A percentile compares a stretch with the other conserved stretches of the same genome.
Evolutionary conservation across 805 yeast genomes (phyloP).

Genomic region (Cyberlindnera galapagoensis): DNA sequence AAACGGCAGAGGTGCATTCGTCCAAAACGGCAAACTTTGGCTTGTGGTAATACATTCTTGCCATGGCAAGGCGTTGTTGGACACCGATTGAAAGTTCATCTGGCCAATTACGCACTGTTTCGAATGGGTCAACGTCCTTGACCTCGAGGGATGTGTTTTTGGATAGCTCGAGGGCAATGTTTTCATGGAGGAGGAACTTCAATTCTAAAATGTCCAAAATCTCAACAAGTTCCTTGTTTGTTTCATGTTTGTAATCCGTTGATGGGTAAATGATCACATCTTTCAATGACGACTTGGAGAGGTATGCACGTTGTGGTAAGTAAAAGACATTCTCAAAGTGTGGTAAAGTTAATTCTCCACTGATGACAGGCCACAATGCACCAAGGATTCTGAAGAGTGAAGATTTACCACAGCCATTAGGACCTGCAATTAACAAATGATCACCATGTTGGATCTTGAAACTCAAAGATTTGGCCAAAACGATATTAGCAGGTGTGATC

Average conservation of each 20-base stretch:
- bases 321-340: slow-evolving; percentile 66
- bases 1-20: slow-evolving; percentile 92
- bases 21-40: slow-evolving; percentile 94
- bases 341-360: slow-evolving; percentile 56
- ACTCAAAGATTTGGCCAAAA: slow-evolving; percentile 55
- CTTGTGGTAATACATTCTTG: slow-evolving; percentile 80
- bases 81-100: slow-evolving; percentile 87
- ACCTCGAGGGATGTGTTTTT: slow-evolving; percentile 24
- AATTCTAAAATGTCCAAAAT: slow-evolving; percentile 53
- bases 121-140: slow-evolving; percentile 43
- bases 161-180: slow-evolving; percentile 31
- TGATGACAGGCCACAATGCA: slow-evolving; percentile 83
- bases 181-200: slow-evolving; percentile 47
- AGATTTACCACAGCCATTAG: slow-evolving; percentile 94
- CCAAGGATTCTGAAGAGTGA: slow-evolving; percentile 87
- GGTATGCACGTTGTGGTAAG: slow-evolving; percentile 87
- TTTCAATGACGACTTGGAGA: slow-evolving; percentile 56
- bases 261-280: slow-evolving; percentile 91
- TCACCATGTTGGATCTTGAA: slow-evolving; percentile 77
- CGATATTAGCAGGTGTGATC: slow-evolving; percentile 78
- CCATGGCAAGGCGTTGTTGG: slow-evolving; percentile 91
- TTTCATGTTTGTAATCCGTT: slow-evolving; percentile 43
- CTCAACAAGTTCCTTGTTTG: slow-evolving; percentile 42
- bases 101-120: slow-evolving; percentile 72
- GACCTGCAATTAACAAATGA: slow-evolving; percentile 86